Evolutionary conservation across 805 yeast species (phyloP).

Genomic region (Cyberlindnera meyerae): DNA sequence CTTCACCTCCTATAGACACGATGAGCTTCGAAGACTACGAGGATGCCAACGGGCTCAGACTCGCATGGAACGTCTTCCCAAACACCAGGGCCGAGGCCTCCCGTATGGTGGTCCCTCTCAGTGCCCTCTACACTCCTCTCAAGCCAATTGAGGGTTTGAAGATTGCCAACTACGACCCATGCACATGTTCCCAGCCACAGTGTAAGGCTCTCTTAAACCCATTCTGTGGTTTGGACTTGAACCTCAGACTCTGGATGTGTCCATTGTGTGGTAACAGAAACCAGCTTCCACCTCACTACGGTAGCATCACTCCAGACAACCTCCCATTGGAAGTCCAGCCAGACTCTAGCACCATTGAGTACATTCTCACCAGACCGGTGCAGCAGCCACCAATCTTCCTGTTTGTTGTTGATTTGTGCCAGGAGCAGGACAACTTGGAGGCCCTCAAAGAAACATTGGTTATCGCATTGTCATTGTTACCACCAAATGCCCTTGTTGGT

Average conservation of each 20-base stretch:
- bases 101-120: constrained; percentile 90
- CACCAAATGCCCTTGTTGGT: constrained; percentile 87
- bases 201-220: constrained; percentile 89
- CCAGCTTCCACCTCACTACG: constrained; percentile 78
- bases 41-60: constrained; percentile 68
- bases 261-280: constrained; percentile 76
- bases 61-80: constrained; percentile 85
- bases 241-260: constrained; percentile 78
- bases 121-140: constrained; percentile 93
- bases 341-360: constrained; percentile 74
- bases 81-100: constrained; percentile 83
- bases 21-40: constrained; percentile 57
- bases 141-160: constrained; percentile 72
- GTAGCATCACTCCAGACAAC: constrained; percentile 66
- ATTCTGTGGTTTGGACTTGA: constrained; percentile 72
- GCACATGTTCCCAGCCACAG: constrained; percentile 63
- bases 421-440: constrained; percentile 80
- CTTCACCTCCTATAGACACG: too few species aligned
- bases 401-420: constrained; percentile 84
- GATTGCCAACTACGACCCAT: constrained; percentile 81
- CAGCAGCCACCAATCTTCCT: constrained; percentile 81
- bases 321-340: constrained; percentile 77
- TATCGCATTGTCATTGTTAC: constrained; percentile 70
- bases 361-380: constrained; percentile 74
- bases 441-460: constrained; percentile 79